Evolutionary conservation across 176 grass and related monocot species (phyloP), one percentile per base, ranked within the genome.

Genomic region (Avena atlantica): DNA sequence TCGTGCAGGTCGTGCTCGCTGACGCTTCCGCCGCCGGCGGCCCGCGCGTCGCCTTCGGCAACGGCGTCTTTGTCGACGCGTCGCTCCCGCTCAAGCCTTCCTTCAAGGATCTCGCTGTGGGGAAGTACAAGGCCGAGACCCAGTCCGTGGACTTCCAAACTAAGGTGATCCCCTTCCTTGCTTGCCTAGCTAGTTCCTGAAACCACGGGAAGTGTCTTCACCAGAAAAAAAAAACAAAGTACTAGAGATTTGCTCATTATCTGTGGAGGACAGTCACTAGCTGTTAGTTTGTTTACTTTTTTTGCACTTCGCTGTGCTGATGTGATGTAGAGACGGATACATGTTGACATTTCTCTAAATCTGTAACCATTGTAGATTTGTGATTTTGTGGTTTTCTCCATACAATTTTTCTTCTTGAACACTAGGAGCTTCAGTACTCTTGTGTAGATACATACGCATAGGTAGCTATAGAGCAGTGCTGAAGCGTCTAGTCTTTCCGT

Each of bases 51-150:
- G 1, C 73, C 48, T 76, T 76, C 48, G 73, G 23, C 73, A 52
- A 76, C 14, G 73, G 73, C 48, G 47, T 76, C 47, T 76, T 76
- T 2, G 73, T 76, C 47, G 73, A 76, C 3, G 73, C 73, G 0
- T 76, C 48, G 48, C 48, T 76, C 5, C 13, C 3, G 5, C 73
- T 76, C 23, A 76, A 76, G 49, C 74, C 74, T 27, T 29, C 49
- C 74, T 76, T 76, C 24, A 17, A 55, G 8, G 74, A 76, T 50
- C 24, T 76, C 49, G 74, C 74, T 11, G 74, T 76, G 74, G 15
- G 74, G 1, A 53, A 76, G 49, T 76, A 76, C 74, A 29, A 55
- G 74, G 74, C 74, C 49, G 24, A 76, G 49, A 76, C 24, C 3
- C 74, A 34, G 24, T 53, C 74, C 6, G 48, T 76, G 23, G 74